Percentiles rank a stretch among this genome's conserved stretches.
phyloP scores from a whole-genome alignment of 2,329 filamentous ascomycete genomes.

The Aspergillus sp. region DNA sequence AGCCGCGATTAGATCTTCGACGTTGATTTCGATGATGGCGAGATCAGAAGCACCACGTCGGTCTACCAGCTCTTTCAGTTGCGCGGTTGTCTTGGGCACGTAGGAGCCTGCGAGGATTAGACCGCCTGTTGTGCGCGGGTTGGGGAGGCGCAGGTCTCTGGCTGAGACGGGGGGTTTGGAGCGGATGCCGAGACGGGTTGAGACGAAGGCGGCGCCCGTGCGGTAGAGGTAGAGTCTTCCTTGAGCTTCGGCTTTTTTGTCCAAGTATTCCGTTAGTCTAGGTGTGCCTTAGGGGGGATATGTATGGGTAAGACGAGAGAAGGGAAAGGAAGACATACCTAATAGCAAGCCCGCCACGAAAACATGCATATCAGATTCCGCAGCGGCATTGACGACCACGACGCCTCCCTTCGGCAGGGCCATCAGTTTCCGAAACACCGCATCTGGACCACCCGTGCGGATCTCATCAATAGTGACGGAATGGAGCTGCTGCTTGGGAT shows the following conservation, averaged over 20 bases:
- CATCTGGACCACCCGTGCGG: constrained; percentile 45
- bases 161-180: constrained; percentile 53
- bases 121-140: constrained; percentile 43
- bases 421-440: constrained; percentile 44
- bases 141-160: constrained; percentile 41
- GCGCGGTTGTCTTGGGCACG: constrained; percentile 59
- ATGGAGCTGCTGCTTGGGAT: constrained; percentile 38
- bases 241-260: constrained; percentile 29
- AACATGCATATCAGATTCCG: constrained; percentile 57
- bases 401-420: constrained; percentile 40
- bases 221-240: constrained; percentile 48
- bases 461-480: constrained; percentile 52
- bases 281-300: too few species aligned
- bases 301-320: neutral
- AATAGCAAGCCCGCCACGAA: constrained; percentile 52
- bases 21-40: constrained; percentile 49
- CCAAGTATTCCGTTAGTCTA: neutral
- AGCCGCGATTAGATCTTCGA: constrained; percentile 48
- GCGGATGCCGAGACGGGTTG: constrained; percentile 53
- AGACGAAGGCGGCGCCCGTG: constrained; percentile 50
- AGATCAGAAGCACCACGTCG: constrained; percentile 41
- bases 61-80: constrained; percentile 47
- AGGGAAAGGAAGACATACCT: constrained; percentile 18
- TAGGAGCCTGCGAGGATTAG: constrained; percentile 59
- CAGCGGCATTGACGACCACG: constrained; percentile 54